Percentiles rank a stretch among this genome's conserved stretches.
Evolutionary conservation across 208 protist genomes (phyloP).

Genomic region (Kentomonas sorsogonicus): DNA sequence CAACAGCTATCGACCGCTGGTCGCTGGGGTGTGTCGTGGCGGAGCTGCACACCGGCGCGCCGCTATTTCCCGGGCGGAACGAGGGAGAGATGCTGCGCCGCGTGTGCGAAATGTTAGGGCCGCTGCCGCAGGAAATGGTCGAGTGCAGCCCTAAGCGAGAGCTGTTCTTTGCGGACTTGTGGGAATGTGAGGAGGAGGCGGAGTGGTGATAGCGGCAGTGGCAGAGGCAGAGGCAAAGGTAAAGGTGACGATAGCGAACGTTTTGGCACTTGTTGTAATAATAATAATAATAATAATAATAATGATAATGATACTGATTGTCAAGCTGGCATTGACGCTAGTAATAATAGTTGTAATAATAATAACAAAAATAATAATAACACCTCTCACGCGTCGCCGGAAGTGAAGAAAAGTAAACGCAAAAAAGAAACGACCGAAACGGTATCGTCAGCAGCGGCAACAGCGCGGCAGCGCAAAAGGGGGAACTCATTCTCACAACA

Average conservation of each 20-base stretch:
- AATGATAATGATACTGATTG: background rate
- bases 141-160: conserved; percentile 54
- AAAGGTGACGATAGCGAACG: background rate
- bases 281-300: background rate
- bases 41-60: conserved; percentile 96
- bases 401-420: too few species aligned
- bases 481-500: too few species aligned
- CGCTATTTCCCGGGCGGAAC: conserved; percentile 94
- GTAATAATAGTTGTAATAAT: conserved; percentile 1
- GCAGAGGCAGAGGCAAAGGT: background rate
- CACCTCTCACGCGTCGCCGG: too few species aligned
- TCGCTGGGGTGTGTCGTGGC: conserved; percentile 97
- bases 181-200: background rate
- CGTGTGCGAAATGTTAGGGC: conserved; percentile 82
- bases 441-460: too few species aligned
- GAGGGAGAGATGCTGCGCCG: conserved; percentile 93
- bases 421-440: too few species aligned
- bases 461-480: too few species aligned
- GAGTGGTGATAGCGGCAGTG: conserved; percentile 13
- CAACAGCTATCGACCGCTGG: conserved; percentile 97
- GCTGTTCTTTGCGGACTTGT: conserved; percentile 22
- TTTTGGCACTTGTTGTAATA: too few species aligned
- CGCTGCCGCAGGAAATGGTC: conserved; percentile 76
- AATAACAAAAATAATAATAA: conserved; percentile 1
- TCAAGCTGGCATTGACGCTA: background rate